Evolutionary conservation across 2,329 filamentous ascomycete species (phyloP).

Genomic region (Leptographium galeiforme): DNA sequence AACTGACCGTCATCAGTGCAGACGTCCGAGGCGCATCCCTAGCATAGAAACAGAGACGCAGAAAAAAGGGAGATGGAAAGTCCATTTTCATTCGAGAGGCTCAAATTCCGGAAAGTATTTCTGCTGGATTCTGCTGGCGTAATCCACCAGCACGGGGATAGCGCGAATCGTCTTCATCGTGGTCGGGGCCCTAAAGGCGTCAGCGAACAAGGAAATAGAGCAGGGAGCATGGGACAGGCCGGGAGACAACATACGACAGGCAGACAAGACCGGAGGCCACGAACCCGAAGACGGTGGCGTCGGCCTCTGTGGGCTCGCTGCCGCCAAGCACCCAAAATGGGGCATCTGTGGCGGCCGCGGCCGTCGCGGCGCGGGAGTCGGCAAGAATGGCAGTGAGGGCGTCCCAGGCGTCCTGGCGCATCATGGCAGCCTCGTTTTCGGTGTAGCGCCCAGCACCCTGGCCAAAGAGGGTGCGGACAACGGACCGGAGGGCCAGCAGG

Average conservation of each 20-base stretch:
- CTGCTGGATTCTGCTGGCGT: constrained; percentile 41
- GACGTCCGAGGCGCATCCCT: too few relatives aligned
- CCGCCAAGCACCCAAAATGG: constrained; percentile 47
- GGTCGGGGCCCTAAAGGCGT: constrained; percentile 20
- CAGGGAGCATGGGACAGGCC: not conserved
- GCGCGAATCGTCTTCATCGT: constrained; percentile 28
- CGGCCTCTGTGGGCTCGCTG: constrained; percentile 39
- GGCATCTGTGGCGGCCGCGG: constrained; percentile 6
- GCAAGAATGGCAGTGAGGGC: constrained; percentile 31
- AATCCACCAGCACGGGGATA: constrained; percentile 38
- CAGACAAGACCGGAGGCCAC: constrained; percentile 37
- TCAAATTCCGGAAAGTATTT: constrained; percentile 28
- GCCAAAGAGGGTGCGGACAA: constrained; percentile 31
- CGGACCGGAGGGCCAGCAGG: constrained; percentile 30
- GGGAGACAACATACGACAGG: constrained; percentile 31
- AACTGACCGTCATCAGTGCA: too few relatives aligned
- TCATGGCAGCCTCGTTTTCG: constrained; percentile 30
- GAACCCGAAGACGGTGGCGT: constrained; percentile 45
- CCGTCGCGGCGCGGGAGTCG: constrained; percentile 17
- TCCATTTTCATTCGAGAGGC: too few relatives aligned
- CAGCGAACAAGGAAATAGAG: too few relatives aligned
- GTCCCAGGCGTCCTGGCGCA: constrained; percentile 40
- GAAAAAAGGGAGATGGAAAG: too few relatives aligned
- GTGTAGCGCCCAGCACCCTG: constrained; percentile 42
- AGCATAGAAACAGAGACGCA: too few relatives aligned